Base-by-base conservation (phyloP, 331 rosid genomes). In the Cydonia oblonga region DNA sequence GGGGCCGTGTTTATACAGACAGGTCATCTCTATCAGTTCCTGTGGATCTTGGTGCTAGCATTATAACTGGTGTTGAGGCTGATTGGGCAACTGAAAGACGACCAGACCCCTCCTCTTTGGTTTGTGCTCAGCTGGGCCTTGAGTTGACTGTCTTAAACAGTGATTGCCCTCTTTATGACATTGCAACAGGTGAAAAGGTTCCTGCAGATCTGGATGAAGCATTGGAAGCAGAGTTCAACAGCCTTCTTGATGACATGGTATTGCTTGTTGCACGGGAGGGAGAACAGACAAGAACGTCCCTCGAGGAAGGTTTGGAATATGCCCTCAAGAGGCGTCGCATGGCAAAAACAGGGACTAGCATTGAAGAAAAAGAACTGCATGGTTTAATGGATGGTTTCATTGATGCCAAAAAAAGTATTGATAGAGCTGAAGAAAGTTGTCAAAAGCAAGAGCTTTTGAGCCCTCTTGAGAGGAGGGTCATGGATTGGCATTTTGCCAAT, bases 401-500 rank as follows among this genome's bases (percentile, higher is more conserved):
- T 61, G 81, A 79, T 78, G 75, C 72, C 64, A 80, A 67, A 77
- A 75, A 32, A 26, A 58, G 72, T 77, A 20, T 67, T 61, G 70
- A 74, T 58, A 65, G 71, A 46, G 69, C 75, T 26, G 80, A 68
- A 70, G 75, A 59, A 75, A 63, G 69, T 75, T 75, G 52, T 66
- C 57, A 64, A 58, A 77, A 75, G 59, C 84, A 80, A 66, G 95
- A 87, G 71, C 70, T 88, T 74, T 86, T 96, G 89, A 86, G 86
- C 81, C 90, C 99, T 70, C 83, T 80, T 52, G 99, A 96, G 90
- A 87, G 99, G 86, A 88, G 99, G 86, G 97, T 96, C 79, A 96
- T 96, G 99, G 93, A 96, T 84, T 96, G 99, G 99, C 99, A 96
- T 85, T 92, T 84, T 82, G 99, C 99, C 78, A 86, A 96, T 81